Evolutionary conservation across 805 yeast species (phyloP).

Genomic region (Wickerhamomyces bovis): DNA sequence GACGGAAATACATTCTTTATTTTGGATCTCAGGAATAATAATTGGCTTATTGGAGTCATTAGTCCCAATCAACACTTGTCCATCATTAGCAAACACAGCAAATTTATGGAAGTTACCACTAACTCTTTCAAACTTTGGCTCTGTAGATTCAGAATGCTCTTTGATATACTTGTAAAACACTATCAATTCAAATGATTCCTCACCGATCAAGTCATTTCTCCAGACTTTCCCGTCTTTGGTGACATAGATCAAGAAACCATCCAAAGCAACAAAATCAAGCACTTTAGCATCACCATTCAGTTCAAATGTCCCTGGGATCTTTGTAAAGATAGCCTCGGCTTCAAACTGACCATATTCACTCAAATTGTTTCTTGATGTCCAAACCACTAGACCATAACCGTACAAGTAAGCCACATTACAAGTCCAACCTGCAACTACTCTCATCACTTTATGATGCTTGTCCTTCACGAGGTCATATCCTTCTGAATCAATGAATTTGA

Average conservation of each 20-base stretch:
- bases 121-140: slow-evolving; percentile 40
- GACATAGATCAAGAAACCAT: slow-evolving; percentile 45
- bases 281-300: slow-evolving; percentile 31
- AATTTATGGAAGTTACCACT: slow-evolving; percentile 50
- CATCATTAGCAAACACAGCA: slow-evolving; percentile 50
- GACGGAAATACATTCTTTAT: slow-evolving; percentile 44
- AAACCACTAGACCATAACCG: slow-evolving; percentile 49
- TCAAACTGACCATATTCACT: slow-evolving; percentile 19
- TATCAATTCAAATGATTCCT: slow-evolving; percentile 20
- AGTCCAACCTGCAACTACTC: slow-evolving; percentile 65
- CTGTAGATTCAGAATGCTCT: slow-evolving; percentile 11
- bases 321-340: background rate
- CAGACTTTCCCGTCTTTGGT: slow-evolving; percentile 34
- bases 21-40: slow-evolving; percentile 37
- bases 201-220: slow-evolving; percentile 18
- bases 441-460: slow-evolving; percentile 30
- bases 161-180: slow-evolving; percentile 30
- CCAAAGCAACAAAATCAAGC: slow-evolving; percentile 51
- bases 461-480: slow-evolving; percentile 22
- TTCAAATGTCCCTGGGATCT: slow-evolving; percentile 31
- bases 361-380: slow-evolving; percentile 38
- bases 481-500: slow-evolving; percentile 31
- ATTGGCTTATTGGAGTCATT: slow-evolving; percentile 26
- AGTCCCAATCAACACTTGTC: slow-evolving; percentile 20
- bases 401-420: slow-evolving; percentile 43